phyloP scores from a whole-genome alignment of 2,329 filamentous ascomycete genomes.

The Lecanosticta acicola region DNA sequence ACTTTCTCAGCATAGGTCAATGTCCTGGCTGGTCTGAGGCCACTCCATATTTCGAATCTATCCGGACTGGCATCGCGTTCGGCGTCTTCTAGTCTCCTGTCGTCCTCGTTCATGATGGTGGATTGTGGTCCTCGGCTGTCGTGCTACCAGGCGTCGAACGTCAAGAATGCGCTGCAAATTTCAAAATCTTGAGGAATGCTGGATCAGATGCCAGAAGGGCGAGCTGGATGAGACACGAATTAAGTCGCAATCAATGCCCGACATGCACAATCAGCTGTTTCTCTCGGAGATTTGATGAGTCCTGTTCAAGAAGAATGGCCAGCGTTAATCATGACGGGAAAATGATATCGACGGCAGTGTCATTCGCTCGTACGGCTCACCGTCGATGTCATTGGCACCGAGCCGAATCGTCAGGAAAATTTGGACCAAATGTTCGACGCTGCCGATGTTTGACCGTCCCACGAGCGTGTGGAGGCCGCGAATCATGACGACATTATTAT shows the following conservation, averaged over 20 bases:
- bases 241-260: no score
- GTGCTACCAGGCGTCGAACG: no score
- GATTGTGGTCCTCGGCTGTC: not conserved
- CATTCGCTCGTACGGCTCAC: not conserved
- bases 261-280: no score
- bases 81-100: constrained; percentile 49
- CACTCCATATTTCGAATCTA: constrained; percentile 23
- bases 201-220: no score
- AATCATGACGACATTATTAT: no score
- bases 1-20: constrained; percentile 9
- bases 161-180: no score
- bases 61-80: constrained; percentile 52
- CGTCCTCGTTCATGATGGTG: constrained; percentile 51
- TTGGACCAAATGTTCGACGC: not conserved
- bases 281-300: no score
- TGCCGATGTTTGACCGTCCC: not conserved
- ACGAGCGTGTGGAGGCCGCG: no score
- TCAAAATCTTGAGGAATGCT: not conserved
- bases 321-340: no score
- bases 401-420: not conserved
- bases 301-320: no score
- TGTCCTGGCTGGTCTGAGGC: constrained; percentile 32
- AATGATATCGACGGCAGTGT: no score
- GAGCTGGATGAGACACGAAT: no score
- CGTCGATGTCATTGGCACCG: not conserved